Conservation (phyloP, 129 eudicot genomes). For the Helichrysum umbraculigerum region DNA sequence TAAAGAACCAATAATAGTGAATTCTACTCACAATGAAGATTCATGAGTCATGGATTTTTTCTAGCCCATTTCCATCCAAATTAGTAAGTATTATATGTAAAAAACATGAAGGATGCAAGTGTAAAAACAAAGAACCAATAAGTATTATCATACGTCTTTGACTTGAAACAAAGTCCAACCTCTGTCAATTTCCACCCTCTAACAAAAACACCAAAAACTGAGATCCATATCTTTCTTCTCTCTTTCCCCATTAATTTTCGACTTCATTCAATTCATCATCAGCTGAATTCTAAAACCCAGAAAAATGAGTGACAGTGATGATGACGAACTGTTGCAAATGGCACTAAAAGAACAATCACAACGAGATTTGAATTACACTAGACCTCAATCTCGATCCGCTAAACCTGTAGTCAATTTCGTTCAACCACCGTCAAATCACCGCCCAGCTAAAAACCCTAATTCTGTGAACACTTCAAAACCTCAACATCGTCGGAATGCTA, state of each 20-base stretch:
- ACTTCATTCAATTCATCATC: constrained; percentile 1
- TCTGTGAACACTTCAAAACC: constrained; percentile 25
- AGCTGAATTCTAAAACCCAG: constrained; percentile 17
- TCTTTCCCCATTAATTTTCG: background rate
- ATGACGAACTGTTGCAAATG: constrained; percentile 92
- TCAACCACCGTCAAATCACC: constrained; percentile 71
- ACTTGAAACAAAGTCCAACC: constrained; percentile 26
- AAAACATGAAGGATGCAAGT: too few relatives aligned
- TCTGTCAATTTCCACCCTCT: constrained; percentile 6
- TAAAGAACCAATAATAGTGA: too few relatives aligned
- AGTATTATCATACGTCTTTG: background rate
- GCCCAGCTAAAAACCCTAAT: constrained; percentile 36
- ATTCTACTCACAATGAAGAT: too few relatives aligned
- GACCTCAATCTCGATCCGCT: constrained; percentile 47
- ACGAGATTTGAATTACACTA: constrained; percentile 63
- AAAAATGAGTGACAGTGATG: constrained; percentile 72
- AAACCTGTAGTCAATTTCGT: constrained; percentile 78
- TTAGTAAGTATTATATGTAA: too few relatives aligned
- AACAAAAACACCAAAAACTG: constrained; percentile 2
- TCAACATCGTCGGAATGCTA: constrained; percentile 40
- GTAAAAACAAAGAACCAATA: too few relatives aligned
- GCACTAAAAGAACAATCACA: constrained; percentile 84
- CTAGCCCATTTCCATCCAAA: too few relatives aligned
- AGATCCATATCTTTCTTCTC: constrained; percentile 26
- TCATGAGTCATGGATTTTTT: too few relatives aligned